These are phyloP conservation scores for Vitis hybrid DNA, from an alignment of 177 flowering plant species.

Conservation along the genomic window DNA sequence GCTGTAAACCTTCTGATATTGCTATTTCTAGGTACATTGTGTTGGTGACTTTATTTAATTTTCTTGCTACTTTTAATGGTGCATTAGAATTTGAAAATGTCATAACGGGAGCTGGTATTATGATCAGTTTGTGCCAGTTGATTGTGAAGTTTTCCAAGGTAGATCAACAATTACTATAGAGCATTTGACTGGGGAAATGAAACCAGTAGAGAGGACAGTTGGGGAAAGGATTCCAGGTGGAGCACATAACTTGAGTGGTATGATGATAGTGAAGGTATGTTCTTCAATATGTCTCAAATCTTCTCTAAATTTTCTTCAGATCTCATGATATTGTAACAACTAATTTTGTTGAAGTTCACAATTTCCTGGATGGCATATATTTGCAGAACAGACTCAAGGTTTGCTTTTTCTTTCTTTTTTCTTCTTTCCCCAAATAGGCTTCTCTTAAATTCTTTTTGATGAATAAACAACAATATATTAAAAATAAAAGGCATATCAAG, in stretches of 20 bases:
- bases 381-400: no score
- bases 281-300: no score
- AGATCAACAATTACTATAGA: slow-evolving; percentile 92
- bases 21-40: background rate
- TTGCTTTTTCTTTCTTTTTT: no score
- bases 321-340: no score
- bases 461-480: no score
- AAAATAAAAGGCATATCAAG: no score
- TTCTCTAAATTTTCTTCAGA: no score
- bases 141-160: slow-evolving; percentile 87
- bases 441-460: background rate
- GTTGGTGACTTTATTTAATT: background rate
- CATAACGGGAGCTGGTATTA: slow-evolving; percentile 19
- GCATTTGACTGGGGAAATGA: slow-evolving; percentile 96
- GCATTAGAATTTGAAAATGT: slow-evolving; percentile 6
- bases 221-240: slow-evolving; percentile 97
- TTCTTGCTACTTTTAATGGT: background rate
- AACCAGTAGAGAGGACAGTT: slow-evolving; percentile 75
- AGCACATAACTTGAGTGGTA: slow-evolving; percentile 94
- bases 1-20: no score
- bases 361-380: no score
- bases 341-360: no score
- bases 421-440: background rate
- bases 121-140: slow-evolving; percentile 90
- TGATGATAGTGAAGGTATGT: slow-evolving; percentile 89